phyloP scores from a whole-genome alignment of 371 early-diverging fungal species.

The Mortierella sp. region DNA sequence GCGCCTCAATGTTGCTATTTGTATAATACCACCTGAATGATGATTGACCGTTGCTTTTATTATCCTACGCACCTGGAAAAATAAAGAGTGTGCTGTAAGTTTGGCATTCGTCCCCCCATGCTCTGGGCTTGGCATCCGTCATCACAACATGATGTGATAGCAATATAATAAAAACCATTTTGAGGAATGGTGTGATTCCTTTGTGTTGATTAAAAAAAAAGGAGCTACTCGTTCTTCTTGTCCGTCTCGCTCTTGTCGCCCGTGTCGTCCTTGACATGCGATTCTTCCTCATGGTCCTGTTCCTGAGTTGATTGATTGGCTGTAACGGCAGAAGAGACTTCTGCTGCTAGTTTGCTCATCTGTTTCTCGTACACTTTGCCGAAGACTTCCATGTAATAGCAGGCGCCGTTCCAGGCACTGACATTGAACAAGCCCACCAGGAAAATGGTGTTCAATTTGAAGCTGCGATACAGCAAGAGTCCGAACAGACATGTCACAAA shows the following conservation, averaged over 20 bases:
- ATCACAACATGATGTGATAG: no score
- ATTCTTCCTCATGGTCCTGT: background rate
- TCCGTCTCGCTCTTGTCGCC: conserved; percentile 14
- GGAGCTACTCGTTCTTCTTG: conserved; percentile 33
- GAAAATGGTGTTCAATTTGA: conserved; percentile 67
- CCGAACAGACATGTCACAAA: conserved; percentile 52
- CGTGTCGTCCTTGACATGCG: background rate
- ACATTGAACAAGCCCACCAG: conserved; percentile 66
- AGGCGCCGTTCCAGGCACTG: conserved; percentile 78
- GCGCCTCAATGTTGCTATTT: no score
- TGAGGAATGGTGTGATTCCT: no score
- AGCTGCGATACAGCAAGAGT: conserved; percentile 53
- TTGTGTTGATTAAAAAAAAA: no score
- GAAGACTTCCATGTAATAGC: conserved; percentile 80
- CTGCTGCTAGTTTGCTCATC: conserved; percentile 56
- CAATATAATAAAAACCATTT: no score
- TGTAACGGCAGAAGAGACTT: conserved; percentile 42
- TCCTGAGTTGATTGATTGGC: conserved; percentile 36
- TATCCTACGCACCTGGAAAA: no score
- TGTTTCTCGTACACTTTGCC: conserved; percentile 68
- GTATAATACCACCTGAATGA: no score
- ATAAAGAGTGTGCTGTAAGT: no score
- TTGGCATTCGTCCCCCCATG: no score
- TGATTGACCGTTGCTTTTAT: no score
- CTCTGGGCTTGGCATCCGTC: no score